A percentile compares a stretch with the other conserved stretches of the same genome.
Evolutionary conservation across 441 rosid genomes (phyloP).

Genomic region (Populus hybrid): DNA sequence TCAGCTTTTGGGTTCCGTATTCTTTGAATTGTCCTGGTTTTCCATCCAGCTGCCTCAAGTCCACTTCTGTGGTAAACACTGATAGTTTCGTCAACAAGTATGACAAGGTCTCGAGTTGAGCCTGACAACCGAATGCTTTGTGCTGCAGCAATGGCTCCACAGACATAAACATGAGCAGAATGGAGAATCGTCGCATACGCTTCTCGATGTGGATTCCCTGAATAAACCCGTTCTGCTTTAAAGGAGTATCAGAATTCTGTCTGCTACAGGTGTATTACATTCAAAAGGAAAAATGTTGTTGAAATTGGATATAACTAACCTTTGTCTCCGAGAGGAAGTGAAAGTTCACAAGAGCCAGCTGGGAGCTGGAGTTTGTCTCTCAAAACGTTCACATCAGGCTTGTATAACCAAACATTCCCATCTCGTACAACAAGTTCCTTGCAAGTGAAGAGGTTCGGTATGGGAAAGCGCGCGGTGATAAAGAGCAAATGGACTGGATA

Average conservation of each 20-base stretch:
- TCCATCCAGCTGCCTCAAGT: constrained; percentile 92
- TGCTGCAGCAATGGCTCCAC: constrained; percentile 91
- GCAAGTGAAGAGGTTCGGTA: constrained; percentile 72
- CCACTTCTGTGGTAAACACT: constrained; percentile 79
- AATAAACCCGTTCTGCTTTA: constrained; percentile 37
- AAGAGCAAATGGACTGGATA: constrained; percentile 63
- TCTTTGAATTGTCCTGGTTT: constrained; percentile 66
- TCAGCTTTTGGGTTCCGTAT: constrained; percentile 94
- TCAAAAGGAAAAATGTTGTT: not conserved
- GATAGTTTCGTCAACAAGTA: constrained; percentile 76
- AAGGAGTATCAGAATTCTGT: constrained; percentile 3
- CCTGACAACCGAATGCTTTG: constrained; percentile 86
- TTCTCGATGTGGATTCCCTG: constrained; percentile 58
- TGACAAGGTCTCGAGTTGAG: constrained; percentile 80
- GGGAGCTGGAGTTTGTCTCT: constrained; percentile 78
- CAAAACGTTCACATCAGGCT: constrained; percentile 54
- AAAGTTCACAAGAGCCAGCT: constrained; percentile 83
- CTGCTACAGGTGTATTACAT: not conserved
- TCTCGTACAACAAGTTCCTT: constrained; percentile 59
- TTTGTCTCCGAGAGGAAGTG: constrained; percentile 65
- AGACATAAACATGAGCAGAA: constrained; percentile 83
- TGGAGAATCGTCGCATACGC: constrained; percentile 95
- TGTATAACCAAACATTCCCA: constrained; percentile 69
- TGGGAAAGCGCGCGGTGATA: constrained; percentile 55
- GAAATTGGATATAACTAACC: constrained; percentile 33